phyloP scores from a whole-genome alignment of 805 yeast genomes.

The Saccharomyces jurei region DNA sequence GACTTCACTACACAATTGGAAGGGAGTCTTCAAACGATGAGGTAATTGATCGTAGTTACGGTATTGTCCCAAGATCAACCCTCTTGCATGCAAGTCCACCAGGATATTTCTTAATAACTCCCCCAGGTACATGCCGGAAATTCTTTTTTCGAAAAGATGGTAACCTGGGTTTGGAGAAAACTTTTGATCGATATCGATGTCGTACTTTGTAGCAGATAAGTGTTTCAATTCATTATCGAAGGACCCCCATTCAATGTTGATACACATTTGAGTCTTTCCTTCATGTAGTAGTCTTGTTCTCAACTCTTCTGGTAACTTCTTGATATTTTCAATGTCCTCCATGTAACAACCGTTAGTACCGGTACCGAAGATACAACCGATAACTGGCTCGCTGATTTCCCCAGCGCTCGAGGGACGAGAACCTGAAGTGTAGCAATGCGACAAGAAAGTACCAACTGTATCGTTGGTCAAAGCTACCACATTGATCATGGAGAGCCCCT shows the following conservation, averaged over 20 bases:
- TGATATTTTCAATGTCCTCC: conserved; percentile 66
- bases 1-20: conserved; percentile 75
- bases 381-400: conserved; percentile 63
- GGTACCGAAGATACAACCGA: conserved; percentile 93
- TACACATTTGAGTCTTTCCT: conserved; percentile 65
- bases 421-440: conserved; percentile 71
- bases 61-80: conserved; percentile 52
- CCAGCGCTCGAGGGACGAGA: conserved; percentile 40
- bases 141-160: conserved; percentile 89
- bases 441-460: conserved; percentile 87
- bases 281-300: conserved; percentile 32
- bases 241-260: conserved; percentile 97
- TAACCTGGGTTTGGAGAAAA: conserved; percentile 73
- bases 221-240: conserved; percentile 75
- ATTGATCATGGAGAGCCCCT: conserved; percentile 48
- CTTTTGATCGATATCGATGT: conserved; percentile 55
- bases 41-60: conserved; percentile 33
- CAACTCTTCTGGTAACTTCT: conserved; percentile 53
- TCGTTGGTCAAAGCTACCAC: conserved; percentile 91
- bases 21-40: conserved; percentile 66
- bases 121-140: conserved; percentile 88
- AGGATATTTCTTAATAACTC: conserved; percentile 73
- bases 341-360: conserved; percentile 96
- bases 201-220: conserved; percentile 75
- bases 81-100: conserved; percentile 55